phyloP scores from a whole-genome alignment of 768 basidiomycete genomes.

The Tubosaeta sp. region DNA sequence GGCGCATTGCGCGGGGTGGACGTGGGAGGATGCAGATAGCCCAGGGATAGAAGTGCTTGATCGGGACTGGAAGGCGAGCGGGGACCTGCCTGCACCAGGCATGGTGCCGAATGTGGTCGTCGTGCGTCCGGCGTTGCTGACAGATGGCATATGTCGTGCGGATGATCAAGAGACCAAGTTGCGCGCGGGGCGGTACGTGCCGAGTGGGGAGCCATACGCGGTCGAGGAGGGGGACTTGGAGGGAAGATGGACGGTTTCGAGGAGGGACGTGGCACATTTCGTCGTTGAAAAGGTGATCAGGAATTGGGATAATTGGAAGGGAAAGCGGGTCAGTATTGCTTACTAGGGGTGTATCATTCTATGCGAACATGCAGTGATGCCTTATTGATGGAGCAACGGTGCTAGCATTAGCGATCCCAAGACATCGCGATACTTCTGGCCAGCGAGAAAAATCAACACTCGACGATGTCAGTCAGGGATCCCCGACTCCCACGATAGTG shows the following conservation, averaged over 20 bases:
- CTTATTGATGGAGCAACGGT: no score
- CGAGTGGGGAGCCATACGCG: conserved; percentile 33
- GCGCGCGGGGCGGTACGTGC: conserved; percentile 8
- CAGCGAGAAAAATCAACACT: no score
- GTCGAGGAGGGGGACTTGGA: conserved; percentile 39
- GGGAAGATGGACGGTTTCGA: conserved; percentile 49
- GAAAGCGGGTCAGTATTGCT: conserved; percentile 46
- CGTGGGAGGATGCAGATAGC: conserved; percentile 47
- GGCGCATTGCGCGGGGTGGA: conserved; percentile 45
- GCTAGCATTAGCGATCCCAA: no score
- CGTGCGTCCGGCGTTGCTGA: conserved; percentile 55
- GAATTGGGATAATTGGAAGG: conserved; percentile 51
- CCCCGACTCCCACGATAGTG: no score
- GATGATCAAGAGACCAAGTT: conserved; percentile 3
- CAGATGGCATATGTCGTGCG: conserved; percentile 47
- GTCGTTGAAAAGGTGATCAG: conserved; percentile 43
- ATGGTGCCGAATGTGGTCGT: conserved; percentile 41
- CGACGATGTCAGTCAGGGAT: no score
- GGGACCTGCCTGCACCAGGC: conserved; percentile 38
- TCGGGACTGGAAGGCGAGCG: conserved; percentile 38
- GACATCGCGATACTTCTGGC: no score
- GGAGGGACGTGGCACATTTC: conserved; percentile 65
- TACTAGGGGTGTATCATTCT: conserved; percentile 35
- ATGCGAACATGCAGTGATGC: no score
- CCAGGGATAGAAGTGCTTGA: conserved; percentile 41